Conservation (phyloP, 2,329 filamentous ascomycete genomes). For the Lithohypha guttulata region DNA sequence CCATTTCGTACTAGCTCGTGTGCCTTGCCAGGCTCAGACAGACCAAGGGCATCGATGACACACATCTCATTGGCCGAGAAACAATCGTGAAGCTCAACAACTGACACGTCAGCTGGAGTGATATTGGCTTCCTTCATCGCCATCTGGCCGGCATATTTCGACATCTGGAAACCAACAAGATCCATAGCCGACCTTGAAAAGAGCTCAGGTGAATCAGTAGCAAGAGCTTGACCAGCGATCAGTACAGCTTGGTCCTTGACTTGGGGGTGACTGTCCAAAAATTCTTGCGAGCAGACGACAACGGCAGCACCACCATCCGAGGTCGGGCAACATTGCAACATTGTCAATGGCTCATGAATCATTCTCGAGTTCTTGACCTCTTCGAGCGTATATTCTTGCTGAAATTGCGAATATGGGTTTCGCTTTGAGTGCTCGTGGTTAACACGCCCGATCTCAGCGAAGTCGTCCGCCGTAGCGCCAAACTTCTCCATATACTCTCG, state of each 20-base stretch:
- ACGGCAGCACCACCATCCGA: constrained; percentile 85
- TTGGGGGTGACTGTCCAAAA: constrained; percentile 75
- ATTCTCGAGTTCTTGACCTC: constrained; percentile 65
- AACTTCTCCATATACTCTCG: constrained; percentile 93
- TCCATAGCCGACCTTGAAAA: constrained; percentile 78
- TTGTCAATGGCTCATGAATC: constrained; percentile 81
- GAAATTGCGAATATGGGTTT: constrained; percentile 98
- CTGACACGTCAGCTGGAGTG: constrained; percentile 57
- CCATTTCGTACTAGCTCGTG: constrained; percentile 80
- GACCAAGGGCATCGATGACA: constrained; percentile 72
- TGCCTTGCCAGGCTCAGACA: constrained; percentile 69
- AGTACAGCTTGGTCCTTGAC: constrained; percentile 72
- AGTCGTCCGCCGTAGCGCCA: constrained; percentile 73
- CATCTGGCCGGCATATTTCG: constrained; percentile 53
- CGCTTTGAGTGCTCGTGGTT: constrained; percentile 86
- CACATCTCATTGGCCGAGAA: constrained; percentile 94
- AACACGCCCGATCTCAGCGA: constrained; percentile 84
- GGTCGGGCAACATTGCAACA: constrained; percentile 97
- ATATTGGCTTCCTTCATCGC: constrained; percentile 67
- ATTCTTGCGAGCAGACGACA: constrained; percentile 77
- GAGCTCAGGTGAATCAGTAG: constrained; percentile 70
- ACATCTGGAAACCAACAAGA: constrained; percentile 83
- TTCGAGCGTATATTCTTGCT: constrained; percentile 77
- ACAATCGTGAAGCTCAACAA: constrained; percentile 93
- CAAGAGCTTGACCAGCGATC: constrained; percentile 76